phyloP scores from a whole-genome alignment of 345 rosid genomes.

The Hypericum perforatum region DNA sequence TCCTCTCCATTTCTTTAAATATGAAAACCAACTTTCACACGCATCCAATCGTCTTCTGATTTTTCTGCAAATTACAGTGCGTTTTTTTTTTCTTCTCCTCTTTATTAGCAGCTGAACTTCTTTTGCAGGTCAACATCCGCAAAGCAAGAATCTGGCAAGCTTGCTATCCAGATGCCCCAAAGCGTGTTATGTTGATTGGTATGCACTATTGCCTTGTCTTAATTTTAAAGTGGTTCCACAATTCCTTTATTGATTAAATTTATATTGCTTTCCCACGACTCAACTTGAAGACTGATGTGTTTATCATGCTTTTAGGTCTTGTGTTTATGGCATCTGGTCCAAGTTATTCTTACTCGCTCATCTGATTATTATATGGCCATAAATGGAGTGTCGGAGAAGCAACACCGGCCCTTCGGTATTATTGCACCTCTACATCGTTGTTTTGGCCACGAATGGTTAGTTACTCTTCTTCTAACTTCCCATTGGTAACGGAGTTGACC shows the following conservation, averaged over 20 bases:
- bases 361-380: slow-evolving; percentile 72
- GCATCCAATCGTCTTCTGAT: background rate
- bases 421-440: slow-evolving; percentile 71
- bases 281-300: slow-evolving; percentile 1
- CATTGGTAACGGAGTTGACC: no score
- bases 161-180: slow-evolving; percentile 68
- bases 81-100: background rate
- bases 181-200: slow-evolving; percentile 81
- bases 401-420: slow-evolving; percentile 61
- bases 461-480: slow-evolving; percentile 4
- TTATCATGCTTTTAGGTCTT: slow-evolving; percentile 38
- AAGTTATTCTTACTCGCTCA: slow-evolving; percentile 84
- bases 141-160: slow-evolving; percentile 44
- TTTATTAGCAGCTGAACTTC: slow-evolving; percentile 5
- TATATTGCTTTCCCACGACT: no score
- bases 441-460: slow-evolving; percentile 77
- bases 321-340: slow-evolving; percentile 91
- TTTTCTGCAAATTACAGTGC: background rate
- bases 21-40: slow-evolving; percentile 3
- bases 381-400: slow-evolving; percentile 99
- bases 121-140: slow-evolving; percentile 39
- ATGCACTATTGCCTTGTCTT: slow-evolving; percentile 1
- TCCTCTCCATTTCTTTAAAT: slow-evolving; percentile 7
- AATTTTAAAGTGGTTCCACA: no score
- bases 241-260: no score